A percentile compares a stretch with the other conserved stretches of the same genome.
Conservation (phyloP, 1,284 basidiomycete genomes). For the Marasmius fiardii region DNA sequence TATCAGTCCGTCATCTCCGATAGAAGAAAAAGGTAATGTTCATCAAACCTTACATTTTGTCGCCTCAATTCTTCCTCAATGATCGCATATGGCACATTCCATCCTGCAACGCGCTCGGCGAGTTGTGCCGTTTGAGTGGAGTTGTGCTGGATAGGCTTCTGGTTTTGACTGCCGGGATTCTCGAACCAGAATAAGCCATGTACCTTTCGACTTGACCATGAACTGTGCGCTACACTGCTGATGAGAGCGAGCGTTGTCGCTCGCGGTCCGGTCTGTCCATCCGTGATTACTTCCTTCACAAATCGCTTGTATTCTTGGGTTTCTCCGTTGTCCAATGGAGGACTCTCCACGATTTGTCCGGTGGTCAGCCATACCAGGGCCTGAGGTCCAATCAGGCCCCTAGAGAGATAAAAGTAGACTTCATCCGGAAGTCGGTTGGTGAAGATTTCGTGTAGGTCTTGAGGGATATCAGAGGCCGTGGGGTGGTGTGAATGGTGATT, state of each 20-base stretch:
- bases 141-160: slow-evolving; percentile 68
- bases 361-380: slow-evolving; percentile 89
- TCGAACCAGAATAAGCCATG: slow-evolving; percentile 79
- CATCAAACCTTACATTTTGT: slow-evolving; percentile 71
- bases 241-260: slow-evolving; percentile 88
- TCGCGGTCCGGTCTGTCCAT: slow-evolving; percentile 87
- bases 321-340: slow-evolving; percentile 94
- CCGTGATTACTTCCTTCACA: slow-evolving; percentile 93
- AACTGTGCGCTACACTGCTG: slow-evolving; percentile 71
- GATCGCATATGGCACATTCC: slow-evolving; percentile 86
- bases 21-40: slow-evolving; percentile 6
- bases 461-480: slow-evolving; percentile 84
- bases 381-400: slow-evolving; percentile 85
- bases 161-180: slow-evolving; percentile 41
- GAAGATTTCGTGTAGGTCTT: slow-evolving; percentile 94
- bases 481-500: slow-evolving; percentile 64
- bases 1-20: slow-evolving; percentile 7
- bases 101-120: slow-evolving; percentile 85
- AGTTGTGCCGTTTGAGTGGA: slow-evolving; percentile 81
- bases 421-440: slow-evolving; percentile 95
- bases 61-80: slow-evolving; percentile 94
- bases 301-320: slow-evolving; percentile 93
- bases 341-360: slow-evolving; percentile 82
- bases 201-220: slow-evolving; percentile 78
- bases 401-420: slow-evolving; percentile 93